phyloP scores from a whole-genome alignment of 768 basidiomycete species.

The Clavulina sp. region DNA sequence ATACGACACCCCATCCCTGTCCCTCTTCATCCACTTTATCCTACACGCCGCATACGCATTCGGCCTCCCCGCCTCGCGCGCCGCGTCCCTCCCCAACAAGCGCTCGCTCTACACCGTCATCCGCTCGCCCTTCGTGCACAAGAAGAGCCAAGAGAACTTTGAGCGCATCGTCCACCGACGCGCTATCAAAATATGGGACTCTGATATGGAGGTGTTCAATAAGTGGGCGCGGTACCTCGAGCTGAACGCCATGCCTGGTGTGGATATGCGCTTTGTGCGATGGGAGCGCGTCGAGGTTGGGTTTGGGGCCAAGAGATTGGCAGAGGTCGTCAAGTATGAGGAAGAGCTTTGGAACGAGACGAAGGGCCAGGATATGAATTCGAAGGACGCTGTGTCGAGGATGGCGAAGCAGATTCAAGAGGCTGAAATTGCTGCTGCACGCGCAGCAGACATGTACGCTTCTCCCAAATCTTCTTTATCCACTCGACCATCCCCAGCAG shows the following conservation, averaged over 20 bases:
- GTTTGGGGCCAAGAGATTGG: slow-evolving; percentile 25
- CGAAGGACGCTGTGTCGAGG: slow-evolving; percentile 19
- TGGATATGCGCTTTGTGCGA: slow-evolving; percentile 66
- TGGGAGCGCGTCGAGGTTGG: slow-evolving; percentile 53
- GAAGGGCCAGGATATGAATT: slow-evolving; percentile 21
- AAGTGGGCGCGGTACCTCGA: slow-evolving; percentile 67
- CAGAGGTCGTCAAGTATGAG: slow-evolving; percentile 21
- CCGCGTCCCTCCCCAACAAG: slow-evolving; percentile 49
- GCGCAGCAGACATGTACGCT: not conserved
- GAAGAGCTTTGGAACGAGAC: slow-evolving; percentile 18
- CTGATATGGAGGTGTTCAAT: slow-evolving; percentile 58
- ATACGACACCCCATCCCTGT: slow-evolving; percentile 45
- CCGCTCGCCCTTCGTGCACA: slow-evolving; percentile 75
- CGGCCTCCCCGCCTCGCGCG: slow-evolving; percentile 55
- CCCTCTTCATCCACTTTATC: slow-evolving; percentile 71
- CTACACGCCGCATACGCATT: slow-evolving; percentile 71
- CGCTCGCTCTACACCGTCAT: slow-evolving; percentile 74
- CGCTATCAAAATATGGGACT: slow-evolving; percentile 80
- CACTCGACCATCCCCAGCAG: no score
- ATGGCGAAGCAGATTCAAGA: slow-evolving; percentile 8
- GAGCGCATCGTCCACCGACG: slow-evolving; percentile 70
- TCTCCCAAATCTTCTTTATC: not conserved
- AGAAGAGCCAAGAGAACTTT: slow-evolving; percentile 93
- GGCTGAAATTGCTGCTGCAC: not conserved
- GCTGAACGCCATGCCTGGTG: slow-evolving; percentile 61